Conservation (phyloP, 2,329 filamentous ascomycete species). For the Exophiala alcalophila region DNA sequence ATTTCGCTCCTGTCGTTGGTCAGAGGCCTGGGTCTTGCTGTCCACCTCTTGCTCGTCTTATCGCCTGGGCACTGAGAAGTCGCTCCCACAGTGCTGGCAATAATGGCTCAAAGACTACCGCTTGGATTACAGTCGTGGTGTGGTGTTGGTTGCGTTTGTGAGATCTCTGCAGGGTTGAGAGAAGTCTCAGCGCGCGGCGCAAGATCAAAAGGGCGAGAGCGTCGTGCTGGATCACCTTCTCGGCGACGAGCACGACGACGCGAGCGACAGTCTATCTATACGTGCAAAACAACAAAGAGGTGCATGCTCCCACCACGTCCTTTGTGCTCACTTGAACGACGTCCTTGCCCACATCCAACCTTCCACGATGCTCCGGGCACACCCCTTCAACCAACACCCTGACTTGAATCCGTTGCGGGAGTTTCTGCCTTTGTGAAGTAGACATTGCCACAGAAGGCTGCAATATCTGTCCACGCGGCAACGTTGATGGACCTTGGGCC, state of each 20-base stretch:
- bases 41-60: constrained; percentile 7
- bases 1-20: no score
- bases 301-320: no score
- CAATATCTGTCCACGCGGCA: constrained; percentile 18
- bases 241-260: constrained; percentile 9
- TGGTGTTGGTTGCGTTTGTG: constrained; percentile 7
- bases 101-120: constrained; percentile 14
- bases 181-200: constrained; percentile 4
- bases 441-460: constrained; percentile 12
- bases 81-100: constrained; percentile 3
- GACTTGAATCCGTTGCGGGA: no score
- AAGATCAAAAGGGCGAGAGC: constrained; percentile 9
- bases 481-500: background rate
- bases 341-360: background rate
- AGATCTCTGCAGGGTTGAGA: constrained; percentile 3
- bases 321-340: background rate
- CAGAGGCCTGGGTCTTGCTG: background rate
- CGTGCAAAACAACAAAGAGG: no score
- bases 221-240: constrained; percentile 10
- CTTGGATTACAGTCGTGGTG: constrained; percentile 14
- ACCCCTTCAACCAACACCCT: constrained; percentile 4
- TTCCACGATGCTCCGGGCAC: background rate
- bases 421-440: constrained; percentile 13
- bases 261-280: constrained; percentile 21
- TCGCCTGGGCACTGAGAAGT: constrained; percentile 15